A percentile compares a stretch with the other conserved stretches of the same genome.
Evolutionary conservation across 805 yeast genomes (phyloP).

Genomic region (Kodamaea neixiangensis): DNA sequence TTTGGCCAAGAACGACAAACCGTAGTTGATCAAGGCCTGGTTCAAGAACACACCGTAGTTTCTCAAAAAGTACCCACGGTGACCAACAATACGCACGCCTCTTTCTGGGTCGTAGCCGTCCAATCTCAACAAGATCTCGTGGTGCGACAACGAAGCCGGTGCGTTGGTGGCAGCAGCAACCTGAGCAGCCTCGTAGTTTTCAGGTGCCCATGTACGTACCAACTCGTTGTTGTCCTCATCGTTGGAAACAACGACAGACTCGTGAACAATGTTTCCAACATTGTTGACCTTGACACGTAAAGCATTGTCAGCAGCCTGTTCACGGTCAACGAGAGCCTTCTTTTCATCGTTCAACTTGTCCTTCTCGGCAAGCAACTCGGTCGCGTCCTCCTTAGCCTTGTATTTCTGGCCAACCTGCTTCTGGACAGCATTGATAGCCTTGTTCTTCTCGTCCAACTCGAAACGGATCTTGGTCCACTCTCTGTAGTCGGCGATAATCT

Average conservation of each 20-base stretch:
- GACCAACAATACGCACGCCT: slow-evolving; percentile 96
- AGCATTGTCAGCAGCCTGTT: slow-evolving; percentile 76
- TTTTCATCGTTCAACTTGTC: slow-evolving; percentile 73
- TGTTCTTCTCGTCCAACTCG: slow-evolving; percentile 87
- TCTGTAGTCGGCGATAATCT: slow-evolving; percentile 87
- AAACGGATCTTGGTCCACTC: slow-evolving; percentile 84
- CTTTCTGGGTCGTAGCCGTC: slow-evolving; percentile 99
- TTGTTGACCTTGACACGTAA: slow-evolving; percentile 80
- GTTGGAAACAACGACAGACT: slow-evolving; percentile 80
- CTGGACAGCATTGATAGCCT: slow-evolving; percentile 83
- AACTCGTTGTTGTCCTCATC: slow-evolving; percentile 92
- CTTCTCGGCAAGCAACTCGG: slow-evolving; percentile 78
- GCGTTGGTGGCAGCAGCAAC: slow-evolving; percentile 77
- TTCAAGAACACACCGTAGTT: slow-evolving; percentile 95
- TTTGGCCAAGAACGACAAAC: slow-evolving; percentile 77
- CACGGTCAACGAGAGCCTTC: slow-evolving; percentile 61
- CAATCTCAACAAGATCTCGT: slow-evolving; percentile 88
- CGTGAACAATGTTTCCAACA: slow-evolving; percentile 94
- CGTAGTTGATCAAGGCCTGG: slow-evolving; percentile 97
- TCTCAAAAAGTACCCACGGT: slow-evolving; percentile 96
- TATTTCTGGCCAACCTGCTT: slow-evolving; percentile 90
- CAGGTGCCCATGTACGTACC: slow-evolving; percentile 86
- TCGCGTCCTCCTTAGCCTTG: slow-evolving; percentile 94
- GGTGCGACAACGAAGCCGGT: slow-evolving; percentile 85
- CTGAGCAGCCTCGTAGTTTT: slow-evolving; percentile 59